Percentiles rank a stretch among this genome's conserved stretches.
phyloP scores from a whole-genome alignment of 1,284 basidiomycete species.

The Leccinum laetum region DNA sequence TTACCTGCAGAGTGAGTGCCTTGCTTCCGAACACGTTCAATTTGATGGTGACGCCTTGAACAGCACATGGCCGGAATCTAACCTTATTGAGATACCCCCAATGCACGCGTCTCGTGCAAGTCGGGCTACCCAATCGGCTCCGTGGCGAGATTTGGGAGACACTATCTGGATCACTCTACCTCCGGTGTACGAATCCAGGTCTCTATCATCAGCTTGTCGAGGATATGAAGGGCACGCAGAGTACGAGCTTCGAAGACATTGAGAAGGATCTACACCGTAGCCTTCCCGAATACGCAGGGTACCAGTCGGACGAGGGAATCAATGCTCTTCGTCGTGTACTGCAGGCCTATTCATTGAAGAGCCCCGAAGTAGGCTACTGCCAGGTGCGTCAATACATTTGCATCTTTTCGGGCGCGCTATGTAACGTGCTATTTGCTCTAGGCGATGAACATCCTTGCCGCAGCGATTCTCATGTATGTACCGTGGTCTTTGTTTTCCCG shows the following conservation, averaged over 20 bases:
- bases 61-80: slow-evolving; percentile 86
- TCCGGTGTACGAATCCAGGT: slow-evolving; percentile 88
- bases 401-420: slow-evolving; percentile 11
- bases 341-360: slow-evolving; percentile 97
- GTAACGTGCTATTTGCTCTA: slow-evolving; percentile 37
- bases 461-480: slow-evolving; percentile 85
- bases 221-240: slow-evolving; percentile 80
- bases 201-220: slow-evolving; percentile 81
- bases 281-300: slow-evolving; percentile 93
- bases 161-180: slow-evolving; percentile 90
- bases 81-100: slow-evolving; percentile 96
- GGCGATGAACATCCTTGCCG: slow-evolving; percentile 94
- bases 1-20: slow-evolving; percentile 73
- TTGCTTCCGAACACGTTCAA: background rate
- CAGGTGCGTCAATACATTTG: slow-evolving; percentile 47
- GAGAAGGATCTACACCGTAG: slow-evolving; percentile 98
- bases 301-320: slow-evolving; percentile 89
- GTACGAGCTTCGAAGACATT: slow-evolving; percentile 96
- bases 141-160: slow-evolving; percentile 99
- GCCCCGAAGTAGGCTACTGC: slow-evolving; percentile 91
- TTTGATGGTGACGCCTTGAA: slow-evolving; percentile 10
- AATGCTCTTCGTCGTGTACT: slow-evolving; percentile 85
- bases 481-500: background rate
- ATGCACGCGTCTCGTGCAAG: slow-evolving; percentile 95
- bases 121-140: slow-evolving; percentile 93